Evolutionary conservation across 495 filamentous ascomycete species (phyloP), one percentile per base, ranked within the genome.

Genomic region (Annulohypoxylon bovei): DNA sequence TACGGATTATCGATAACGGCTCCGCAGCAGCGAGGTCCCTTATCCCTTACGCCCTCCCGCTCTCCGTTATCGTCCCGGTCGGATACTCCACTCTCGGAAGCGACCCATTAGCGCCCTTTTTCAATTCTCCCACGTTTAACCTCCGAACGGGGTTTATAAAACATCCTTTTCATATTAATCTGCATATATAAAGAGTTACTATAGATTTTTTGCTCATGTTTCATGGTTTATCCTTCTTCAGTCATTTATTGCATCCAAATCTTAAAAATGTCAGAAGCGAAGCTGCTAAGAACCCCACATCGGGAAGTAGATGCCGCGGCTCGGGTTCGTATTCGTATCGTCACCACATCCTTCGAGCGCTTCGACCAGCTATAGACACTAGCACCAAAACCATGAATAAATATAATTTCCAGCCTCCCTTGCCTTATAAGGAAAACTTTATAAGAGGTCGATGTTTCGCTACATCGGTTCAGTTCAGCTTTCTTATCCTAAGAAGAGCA

Each of bases 261-360:
- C 39, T 16, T 42, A 6, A 20, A 18, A 42, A 42, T 42, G 39
- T 4, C 7, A 18, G 39, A 42, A 18, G 39, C 39, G 39, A 42
- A 42, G 39, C 4, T n/a, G n/a, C n/a, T n/a, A n/a, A n/a, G n/a
- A 7, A 6, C 37, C 39, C 39, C 39, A 42, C 39, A 18, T 42
- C 39, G 39, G 39, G 20, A 42, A 16, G 4, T 12, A 7, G 5
- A 42, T 18, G n/a, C 39, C 39, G 39, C 39, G 39, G 39, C 16
- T 20, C 16, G 4, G 5, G 12, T 33, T 66, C 63, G 63, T 66
- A 59, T 66, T 66, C 63, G 63, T 59, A 66, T 66, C 35, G 18
- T 42, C 39, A 18, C 16, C 32, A 9, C 37, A 40, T 40, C 37
- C 37, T 40, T 20, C 14, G 0, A 18, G 16, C 39, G 39, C 39